Base-by-base conservation (phyloP, 1,284 basidiomycete species). In the Papiliotrema terrestris region DNA sequence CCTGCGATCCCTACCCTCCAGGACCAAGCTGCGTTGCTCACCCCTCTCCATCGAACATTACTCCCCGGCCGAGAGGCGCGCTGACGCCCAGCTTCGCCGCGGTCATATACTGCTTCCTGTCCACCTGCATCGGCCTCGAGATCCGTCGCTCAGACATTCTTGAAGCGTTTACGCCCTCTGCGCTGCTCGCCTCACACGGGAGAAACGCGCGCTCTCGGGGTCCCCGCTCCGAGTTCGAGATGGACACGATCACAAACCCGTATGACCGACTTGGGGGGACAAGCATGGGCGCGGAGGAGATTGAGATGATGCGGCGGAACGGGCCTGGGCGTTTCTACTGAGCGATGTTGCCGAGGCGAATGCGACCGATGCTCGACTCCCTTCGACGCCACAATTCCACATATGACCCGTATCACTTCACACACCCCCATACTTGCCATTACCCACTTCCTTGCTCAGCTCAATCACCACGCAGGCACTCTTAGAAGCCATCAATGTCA, bases 41-140 rank as follows among this genome's bases (percentile, higher is more conserved):
- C 36, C 19, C 29, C n/a, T 36, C n/a, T n/a, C n/a, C n/a, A n/a
- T n/a, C n/a, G n/a, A n/a, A n/a, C n/a, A n/a, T n/a, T n/a, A n/a
- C n/a, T n/a, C n/a, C n/a, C n/a, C n/a, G n/a, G n/a, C n/a, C n/a
- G n/a, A n/a, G n/a, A n/a, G n/a, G n/a, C 29, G 29, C 48, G 47
- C 39, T 49, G 23, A 26, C 6, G 4, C 1, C n/a, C 49, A 74
- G 73, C 25, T 29, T 73, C 11, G 54, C 56, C 6, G 66, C 68
- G 1, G 53, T 76, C 46, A 66, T 74, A 17, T 76, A 68, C 57
- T 73, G 72, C 58, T 73, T 76, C 59, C 67, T 76, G 8, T 76
- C 74, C 1, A 70, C 72, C 0, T 76, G 74, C 39, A 55, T 74
- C 0, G 72, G 74, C 8, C 38, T 73, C 22, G 60, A 63, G 11